Evolutionary conservation across 495 filamentous ascomycete genomes (phyloP), one percentile per base, ranked within the genome.

Genomic region (Penicillium steckii): DNA sequence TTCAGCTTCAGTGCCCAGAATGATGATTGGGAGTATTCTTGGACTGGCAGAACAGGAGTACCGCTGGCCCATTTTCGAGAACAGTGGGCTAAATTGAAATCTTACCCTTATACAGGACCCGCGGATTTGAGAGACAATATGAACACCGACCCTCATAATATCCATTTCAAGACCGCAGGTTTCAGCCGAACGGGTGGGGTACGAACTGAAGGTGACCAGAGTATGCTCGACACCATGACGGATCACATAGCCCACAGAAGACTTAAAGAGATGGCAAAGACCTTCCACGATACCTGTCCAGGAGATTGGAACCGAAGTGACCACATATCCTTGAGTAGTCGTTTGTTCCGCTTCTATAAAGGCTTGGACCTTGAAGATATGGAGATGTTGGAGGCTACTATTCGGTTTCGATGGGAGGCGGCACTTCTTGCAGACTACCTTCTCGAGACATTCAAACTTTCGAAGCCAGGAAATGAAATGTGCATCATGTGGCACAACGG

Each of bases 1-100:
- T 48, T 48, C 32, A 48, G 0, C 2, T 48, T 27, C 8, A 48
- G 46, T 48, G 46, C 46, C 18, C 46, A 48, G 22, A 37, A 48
- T 48, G 46, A 37, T 19, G 33, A 22, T 7, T 48, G 46, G 46
- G 46, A 48, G 21, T 38, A 38, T 37, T 48, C 46, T 3, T 48
- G 46, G 46, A 48, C 46, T 25, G 32, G 46, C 6, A 37, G 46
- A 12, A 48, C 46, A 9, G 30, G 46, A 25, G 38, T 48, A 24
- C 46, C 46, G 17, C 21, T 48, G 18, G 17, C 21, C 18, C 12
- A 48, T 22, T 48, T 48, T 48, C 2, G 17, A 26, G 21, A 26
- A n/a, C 46, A 32, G 46, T 38, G 46, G 30, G 13, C 37, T 4
- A 24, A 2, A 40, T 10, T 38, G 21, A 38, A 26, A 12, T 9